Evolutionary conservation across 164 flowering plant species (phyloP).

Genomic region (Echeveria elegans): DNA sequence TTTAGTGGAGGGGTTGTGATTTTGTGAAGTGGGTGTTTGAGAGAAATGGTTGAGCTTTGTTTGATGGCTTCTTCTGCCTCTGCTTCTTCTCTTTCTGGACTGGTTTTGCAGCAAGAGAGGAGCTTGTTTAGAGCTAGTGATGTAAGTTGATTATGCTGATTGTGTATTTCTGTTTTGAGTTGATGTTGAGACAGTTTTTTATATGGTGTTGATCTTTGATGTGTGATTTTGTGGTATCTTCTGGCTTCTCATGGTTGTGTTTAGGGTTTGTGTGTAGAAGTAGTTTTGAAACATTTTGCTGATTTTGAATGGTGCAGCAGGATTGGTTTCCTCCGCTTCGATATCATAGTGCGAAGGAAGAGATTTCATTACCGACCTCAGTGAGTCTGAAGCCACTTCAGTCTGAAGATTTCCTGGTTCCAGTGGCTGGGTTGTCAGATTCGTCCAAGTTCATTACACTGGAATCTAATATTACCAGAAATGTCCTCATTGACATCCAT

Average conservation of each 20-base stretch:
- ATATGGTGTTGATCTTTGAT: not conserved
- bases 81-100: not conserved
- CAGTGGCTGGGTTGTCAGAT: slow-evolving; percentile 19
- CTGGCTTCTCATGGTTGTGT: not conserved
- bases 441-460: slow-evolving; percentile 20
- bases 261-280: not conserved
- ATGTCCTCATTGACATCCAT: slow-evolving; percentile 33
- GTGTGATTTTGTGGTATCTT: not conserved
- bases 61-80: not conserved
- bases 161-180: not conserved
- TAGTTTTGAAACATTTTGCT: not conserved
- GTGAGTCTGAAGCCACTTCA: slow-evolving; percentile 21
- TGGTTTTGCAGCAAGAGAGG: slow-evolving; percentile 1
- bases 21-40: slow-evolving; percentile 5
- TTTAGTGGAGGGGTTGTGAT: not conserved
- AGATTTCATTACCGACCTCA: slow-evolving; percentile 19
- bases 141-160: not conserved
- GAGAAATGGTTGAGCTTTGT: not conserved
- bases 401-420: slow-evolving; percentile 34
- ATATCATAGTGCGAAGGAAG: slow-evolving; percentile 21
- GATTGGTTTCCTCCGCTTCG: slow-evolving; percentile 31
- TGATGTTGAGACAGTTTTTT: not conserved
- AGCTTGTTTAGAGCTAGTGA: not conserved
- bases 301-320: slow-evolving; percentile 32
- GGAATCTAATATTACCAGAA: slow-evolving; percentile 23